Evolutionary conservation across 1,284 basidiomycete species (phyloP).

Genomic region (Tremellales sp.): DNA sequence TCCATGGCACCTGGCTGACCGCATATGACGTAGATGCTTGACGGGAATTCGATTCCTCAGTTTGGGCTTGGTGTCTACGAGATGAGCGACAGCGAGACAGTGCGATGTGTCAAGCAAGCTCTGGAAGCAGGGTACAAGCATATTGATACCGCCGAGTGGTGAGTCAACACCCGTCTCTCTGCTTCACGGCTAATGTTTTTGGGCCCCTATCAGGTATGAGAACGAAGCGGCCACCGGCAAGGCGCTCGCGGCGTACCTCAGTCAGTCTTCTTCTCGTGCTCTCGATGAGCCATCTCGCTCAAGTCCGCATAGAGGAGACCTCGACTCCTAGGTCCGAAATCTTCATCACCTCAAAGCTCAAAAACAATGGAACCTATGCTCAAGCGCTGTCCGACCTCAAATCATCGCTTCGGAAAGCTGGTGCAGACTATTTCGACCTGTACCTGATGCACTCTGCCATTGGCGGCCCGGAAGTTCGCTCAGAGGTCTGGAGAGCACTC

Average conservation of each 20-base stretch:
- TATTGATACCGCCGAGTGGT: constrained; percentile 55
- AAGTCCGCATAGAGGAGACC: constrained; percentile 14
- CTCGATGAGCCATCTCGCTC: constrained; percentile 14
- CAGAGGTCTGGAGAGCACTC: constrained; percentile 49
- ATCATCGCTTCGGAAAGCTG: constrained; percentile 56
- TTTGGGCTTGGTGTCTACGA: constrained; percentile 68
- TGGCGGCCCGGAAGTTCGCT: constrained; percentile 46
- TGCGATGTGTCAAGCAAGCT: constrained; percentile 59
- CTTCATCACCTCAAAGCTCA: constrained; percentile 68
- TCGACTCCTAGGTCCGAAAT: constrained; percentile 56
- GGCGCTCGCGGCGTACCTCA: constrained; percentile 60
- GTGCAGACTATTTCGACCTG: constrained; percentile 52
- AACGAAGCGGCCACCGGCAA: constrained; percentile 63
- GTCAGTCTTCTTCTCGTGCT: constrained; percentile 20
- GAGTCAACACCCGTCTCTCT: constrained; percentile 13
- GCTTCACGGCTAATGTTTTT: not conserved
- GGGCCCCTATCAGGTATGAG: constrained; percentile 56
- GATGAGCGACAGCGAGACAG: constrained; percentile 58
- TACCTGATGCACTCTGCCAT: constrained; percentile 51
- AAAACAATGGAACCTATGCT: constrained; percentile 57
- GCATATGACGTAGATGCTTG: constrained; percentile 52
- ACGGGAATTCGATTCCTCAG: constrained; percentile 61
- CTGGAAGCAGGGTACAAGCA: constrained; percentile 66
- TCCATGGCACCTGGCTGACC: not conserved
- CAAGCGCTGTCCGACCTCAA: constrained; percentile 55